These are phyloP conservation scores for Colletotrichum neosansevieriae DNA, from an alignment of 2,329 filamentous ascomycete species.

Conservation along the genomic window DNA sequence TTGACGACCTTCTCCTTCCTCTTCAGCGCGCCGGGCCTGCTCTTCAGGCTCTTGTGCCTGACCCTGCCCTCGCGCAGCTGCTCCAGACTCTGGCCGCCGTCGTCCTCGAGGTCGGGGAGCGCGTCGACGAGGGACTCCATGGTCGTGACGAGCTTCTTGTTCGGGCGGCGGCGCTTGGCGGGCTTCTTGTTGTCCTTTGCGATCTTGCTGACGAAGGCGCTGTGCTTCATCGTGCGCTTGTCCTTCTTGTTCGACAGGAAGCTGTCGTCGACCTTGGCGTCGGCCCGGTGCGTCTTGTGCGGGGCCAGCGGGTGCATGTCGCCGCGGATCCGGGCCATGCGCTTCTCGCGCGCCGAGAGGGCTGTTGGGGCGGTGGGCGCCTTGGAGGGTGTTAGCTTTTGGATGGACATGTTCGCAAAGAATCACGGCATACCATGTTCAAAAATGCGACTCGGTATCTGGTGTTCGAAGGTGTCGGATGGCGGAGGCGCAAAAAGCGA, in stretches of 20 bases:
- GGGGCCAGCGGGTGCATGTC: conserved; percentile 63
- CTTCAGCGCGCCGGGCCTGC: conserved; percentile 83
- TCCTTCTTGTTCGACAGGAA: conserved; percentile 84
- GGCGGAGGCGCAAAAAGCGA: neutral
- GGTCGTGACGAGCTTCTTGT: conserved; percentile 82
- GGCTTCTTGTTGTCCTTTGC: conserved; percentile 57
- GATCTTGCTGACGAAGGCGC: conserved; percentile 81
- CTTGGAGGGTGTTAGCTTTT: conserved; percentile 28
- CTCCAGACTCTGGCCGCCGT: conserved; percentile 54
- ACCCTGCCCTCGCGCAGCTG: conserved; percentile 70
- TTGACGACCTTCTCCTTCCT: conserved; percentile 83
- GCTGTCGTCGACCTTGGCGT: conserved; percentile 63
- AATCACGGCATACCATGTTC: conserved; percentile 12
- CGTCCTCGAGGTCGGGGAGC: conserved; percentile 73
- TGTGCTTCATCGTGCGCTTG: conserved; percentile 86
- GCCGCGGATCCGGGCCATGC: conserved; percentile 62
- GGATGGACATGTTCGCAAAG: neutral
- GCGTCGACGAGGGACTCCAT: conserved; percentile 84
- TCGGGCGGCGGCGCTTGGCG: conserved; percentile 74
- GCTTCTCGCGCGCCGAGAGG: conserved; percentile 69
- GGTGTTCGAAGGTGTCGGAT: neutral
- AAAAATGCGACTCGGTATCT: neutral
- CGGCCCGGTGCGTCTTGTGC: conserved; percentile 63
- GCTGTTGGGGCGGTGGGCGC: conserved; percentile 58
- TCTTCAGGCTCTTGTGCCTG: conserved; percentile 79